Percentiles rank a stretch among this genome's conserved stretches.
phyloP scores from a whole-genome alignment of 768 basidiomycete genomes.

The Crucibulum laeve region DNA sequence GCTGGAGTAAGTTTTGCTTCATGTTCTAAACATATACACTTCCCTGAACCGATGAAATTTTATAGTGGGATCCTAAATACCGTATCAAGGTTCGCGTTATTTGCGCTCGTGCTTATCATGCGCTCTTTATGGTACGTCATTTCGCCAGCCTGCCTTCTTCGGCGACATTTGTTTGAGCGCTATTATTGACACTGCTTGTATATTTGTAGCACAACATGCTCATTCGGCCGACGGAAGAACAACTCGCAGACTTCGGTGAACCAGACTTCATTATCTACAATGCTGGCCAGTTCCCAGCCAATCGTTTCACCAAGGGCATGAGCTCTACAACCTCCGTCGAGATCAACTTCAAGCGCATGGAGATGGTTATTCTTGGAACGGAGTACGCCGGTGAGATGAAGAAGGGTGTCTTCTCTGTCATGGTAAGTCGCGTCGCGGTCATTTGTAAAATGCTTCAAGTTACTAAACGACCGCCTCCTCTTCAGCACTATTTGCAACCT shows the following conservation, averaged over 20 bases:
- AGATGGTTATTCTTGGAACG: constrained; percentile 99
- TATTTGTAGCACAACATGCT: constrained; percentile 90
- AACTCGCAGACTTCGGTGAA: constrained; percentile 91
- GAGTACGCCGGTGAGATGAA: constrained; percentile 99
- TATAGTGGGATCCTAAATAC: constrained; percentile 96
- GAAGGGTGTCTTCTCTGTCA: constrained; percentile 99
- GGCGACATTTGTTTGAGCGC: background rate
- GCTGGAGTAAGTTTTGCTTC: constrained; percentile 60
- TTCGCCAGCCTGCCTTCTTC: too few species aligned
- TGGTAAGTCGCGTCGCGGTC: constrained; percentile 45
- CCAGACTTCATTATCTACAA: constrained; percentile 99
- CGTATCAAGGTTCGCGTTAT: constrained; percentile 99
- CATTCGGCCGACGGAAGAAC: constrained; percentile 94
- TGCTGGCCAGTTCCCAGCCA: constrained; percentile 99
- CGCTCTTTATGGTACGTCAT: constrained; percentile 87
- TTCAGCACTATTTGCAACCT: constrained; percentile 93
- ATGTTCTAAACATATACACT: constrained; percentile 7
- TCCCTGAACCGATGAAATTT: constrained; percentile 5
- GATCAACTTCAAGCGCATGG: constrained; percentile 99
- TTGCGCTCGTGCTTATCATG: constrained; percentile 97
- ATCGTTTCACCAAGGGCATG: constrained; percentile 99
- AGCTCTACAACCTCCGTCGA: constrained; percentile 97
- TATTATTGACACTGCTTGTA: background rate
- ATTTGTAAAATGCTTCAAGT: background rate
- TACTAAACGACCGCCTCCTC: constrained; percentile 9